Evolutionary conservation across 176 grass and related monocot genomes (phyloP).

Genomic region (Rhynchospora pubera): DNA sequence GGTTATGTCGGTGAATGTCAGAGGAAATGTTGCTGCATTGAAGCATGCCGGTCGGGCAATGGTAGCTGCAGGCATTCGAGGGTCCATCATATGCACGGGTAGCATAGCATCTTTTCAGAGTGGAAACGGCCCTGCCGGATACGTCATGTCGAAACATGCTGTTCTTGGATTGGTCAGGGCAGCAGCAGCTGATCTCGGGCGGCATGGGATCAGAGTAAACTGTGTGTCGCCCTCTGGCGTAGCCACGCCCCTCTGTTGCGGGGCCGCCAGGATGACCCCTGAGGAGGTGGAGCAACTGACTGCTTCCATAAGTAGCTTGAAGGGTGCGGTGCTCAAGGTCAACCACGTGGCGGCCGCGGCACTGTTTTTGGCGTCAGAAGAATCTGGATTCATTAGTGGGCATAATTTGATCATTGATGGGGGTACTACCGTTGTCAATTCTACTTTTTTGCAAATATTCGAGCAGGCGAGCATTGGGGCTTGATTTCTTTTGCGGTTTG

Average conservation of each 20-base stretch:
- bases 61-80: slow-evolving; percentile 21
- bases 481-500: neutral
- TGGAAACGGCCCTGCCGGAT: slow-evolving; percentile 49
- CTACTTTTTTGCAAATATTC: slow-evolving; percentile 10
- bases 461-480: neutral
- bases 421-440: slow-evolving; percentile 44
- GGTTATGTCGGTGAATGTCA: slow-evolving; percentile 72
- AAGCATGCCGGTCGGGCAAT: slow-evolving; percentile 75
- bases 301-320: slow-evolving; percentile 25
- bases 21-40: slow-evolving; percentile 38
- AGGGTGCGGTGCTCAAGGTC: slow-evolving; percentile 42
- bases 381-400: slow-evolving; percentile 53
- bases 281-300: slow-evolving; percentile 37
- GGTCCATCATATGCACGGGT: slow-evolving; percentile 70
- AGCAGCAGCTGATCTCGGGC: slow-evolving; percentile 56
- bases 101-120: slow-evolving; percentile 49
- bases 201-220: slow-evolving; percentile 64
- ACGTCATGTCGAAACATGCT: slow-evolving; percentile 78
- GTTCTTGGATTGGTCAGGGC: slow-evolving; percentile 56
- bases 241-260: slow-evolving; percentile 45
- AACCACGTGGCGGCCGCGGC: slow-evolving; percentile 48
- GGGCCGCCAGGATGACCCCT: neutral
- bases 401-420: slow-evolving; percentile 81
- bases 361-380: slow-evolving; percentile 65
- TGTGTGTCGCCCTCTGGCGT: slow-evolving; percentile 68